phyloP scores from a whole-genome alignment of 2,329 filamentous ascomycete species.

The Alternaria atra region DNA sequence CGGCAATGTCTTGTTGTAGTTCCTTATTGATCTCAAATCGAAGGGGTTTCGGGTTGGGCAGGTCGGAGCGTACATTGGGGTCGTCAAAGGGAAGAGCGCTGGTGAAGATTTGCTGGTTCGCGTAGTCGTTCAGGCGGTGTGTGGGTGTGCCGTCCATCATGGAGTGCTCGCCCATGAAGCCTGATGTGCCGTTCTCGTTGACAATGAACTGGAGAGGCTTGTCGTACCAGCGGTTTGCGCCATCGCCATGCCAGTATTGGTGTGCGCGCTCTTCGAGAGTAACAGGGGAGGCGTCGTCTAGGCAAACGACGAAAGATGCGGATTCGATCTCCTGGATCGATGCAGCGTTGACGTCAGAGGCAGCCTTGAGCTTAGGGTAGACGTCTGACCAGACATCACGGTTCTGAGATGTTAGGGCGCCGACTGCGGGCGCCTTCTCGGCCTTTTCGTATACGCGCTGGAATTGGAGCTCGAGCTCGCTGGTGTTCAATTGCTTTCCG shows the following conservation, averaged over 20 bases:
- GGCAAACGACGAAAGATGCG: slow-evolving; percentile 87
- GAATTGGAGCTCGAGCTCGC: slow-evolving; percentile 92
- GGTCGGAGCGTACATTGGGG: slow-evolving; percentile 77
- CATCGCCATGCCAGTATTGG: slow-evolving; percentile 98
- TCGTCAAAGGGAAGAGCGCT: slow-evolving; percentile 93
- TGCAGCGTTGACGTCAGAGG: slow-evolving; percentile 78
- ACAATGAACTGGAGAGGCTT: slow-evolving; percentile 98
- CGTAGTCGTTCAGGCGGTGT: slow-evolving; percentile 93
- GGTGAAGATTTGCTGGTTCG: slow-evolving; percentile 90
- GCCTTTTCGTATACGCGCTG: slow-evolving; percentile 82
- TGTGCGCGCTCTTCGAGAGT: slow-evolving; percentile 95
- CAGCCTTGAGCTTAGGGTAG: slow-evolving; percentile 70
- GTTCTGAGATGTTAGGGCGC: slow-evolving; percentile 88
- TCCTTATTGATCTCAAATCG: slow-evolving; percentile 80
- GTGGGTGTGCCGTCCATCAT: slow-evolving; percentile 99
- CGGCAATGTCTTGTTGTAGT: slow-evolving; percentile 79
- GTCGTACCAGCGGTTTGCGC: slow-evolving; percentile 95
- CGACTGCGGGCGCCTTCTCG: slow-evolving; percentile 72
- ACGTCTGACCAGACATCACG: slow-evolving; percentile 90
- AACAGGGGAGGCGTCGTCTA: slow-evolving; percentile 89
- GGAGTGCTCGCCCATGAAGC: slow-evolving; percentile 98
- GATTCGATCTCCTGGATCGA: slow-evolving; percentile 85
- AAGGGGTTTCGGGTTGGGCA: slow-evolving; percentile 81
- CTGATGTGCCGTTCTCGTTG: slow-evolving; percentile 96
- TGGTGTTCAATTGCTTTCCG: slow-evolving; percentile 85